Percentiles rank a stretch among this genome's conserved stretches.
Evolutionary conservation across 2,329 filamentous ascomycete genomes (phyloP).

Genomic region (Neodidymelliopsis sp.): DNA sequence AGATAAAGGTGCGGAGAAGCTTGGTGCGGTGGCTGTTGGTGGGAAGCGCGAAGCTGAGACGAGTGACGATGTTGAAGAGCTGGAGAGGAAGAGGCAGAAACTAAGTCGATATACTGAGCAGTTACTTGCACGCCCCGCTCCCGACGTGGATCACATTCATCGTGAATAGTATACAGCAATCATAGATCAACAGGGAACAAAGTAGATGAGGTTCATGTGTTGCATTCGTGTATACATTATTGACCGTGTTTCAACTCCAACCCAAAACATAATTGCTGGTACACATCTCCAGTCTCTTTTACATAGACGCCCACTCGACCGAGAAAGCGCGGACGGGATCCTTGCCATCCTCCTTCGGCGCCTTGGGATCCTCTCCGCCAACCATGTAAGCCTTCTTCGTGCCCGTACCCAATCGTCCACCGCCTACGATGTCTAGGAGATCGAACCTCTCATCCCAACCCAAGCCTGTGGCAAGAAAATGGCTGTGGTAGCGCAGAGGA

Average conservation of each 20-base stretch:
- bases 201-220: too few relatives aligned
- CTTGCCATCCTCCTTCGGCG: slow-evolving; percentile 26
- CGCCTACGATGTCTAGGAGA: slow-evolving; percentile 83
- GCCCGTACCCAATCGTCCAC: slow-evolving; percentile 86
- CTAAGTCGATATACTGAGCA: too few relatives aligned
- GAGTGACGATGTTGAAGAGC: background rate
- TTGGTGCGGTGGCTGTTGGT: background rate
- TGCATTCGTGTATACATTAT: slow-evolving; percentile 10
- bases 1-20: background rate
- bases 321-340: slow-evolving; percentile 74
- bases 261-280: too few relatives aligned
- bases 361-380: slow-evolving; percentile 65
- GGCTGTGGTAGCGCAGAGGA: slow-evolving; percentile 91
- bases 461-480: slow-evolving; percentile 85
- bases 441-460: slow-evolving; percentile 89
- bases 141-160: too few relatives aligned
- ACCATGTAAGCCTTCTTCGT: slow-evolving; percentile 96
- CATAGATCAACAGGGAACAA: too few relatives aligned
- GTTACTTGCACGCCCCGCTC: too few relatives aligned
- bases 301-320: slow-evolving; percentile 95
- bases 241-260: too few relatives aligned
- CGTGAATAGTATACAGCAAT: too few relatives aligned
- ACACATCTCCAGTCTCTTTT: slow-evolving; percentile 46
- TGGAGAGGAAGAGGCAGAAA: background rate
- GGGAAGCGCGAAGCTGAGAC: background rate